A percentile compares a stretch with the other conserved stretches of the same genome.
Evolutionary conservation across 805 yeast species (phyloP).

Genomic region (Ogataea pilisensis): DNA sequence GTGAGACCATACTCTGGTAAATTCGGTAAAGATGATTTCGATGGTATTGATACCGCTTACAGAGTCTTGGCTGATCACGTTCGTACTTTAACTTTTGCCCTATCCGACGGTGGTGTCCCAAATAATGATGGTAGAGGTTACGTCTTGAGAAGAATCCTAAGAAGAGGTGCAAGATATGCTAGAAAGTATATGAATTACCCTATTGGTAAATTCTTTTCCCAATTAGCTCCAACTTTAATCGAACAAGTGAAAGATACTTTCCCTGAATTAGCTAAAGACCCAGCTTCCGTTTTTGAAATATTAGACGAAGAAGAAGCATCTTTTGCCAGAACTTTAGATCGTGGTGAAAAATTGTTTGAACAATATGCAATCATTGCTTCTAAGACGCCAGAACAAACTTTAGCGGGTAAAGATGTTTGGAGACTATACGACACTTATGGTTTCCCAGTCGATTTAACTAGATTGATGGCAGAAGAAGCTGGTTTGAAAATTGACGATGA

Average conservation of each 20-base stretch:
- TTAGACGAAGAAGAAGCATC: conserved; percentile 95
- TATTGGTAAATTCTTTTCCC: conserved; percentile 89
- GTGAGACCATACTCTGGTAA: conserved; percentile 88
- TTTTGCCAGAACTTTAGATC: conserved; percentile 90
- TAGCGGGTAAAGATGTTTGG: conserved; percentile 96
- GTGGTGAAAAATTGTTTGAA: conserved; percentile 96
- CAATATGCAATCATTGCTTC: conserved; percentile 84
- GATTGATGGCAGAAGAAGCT: conserved; percentile 98
- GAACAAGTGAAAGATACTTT: conserved; percentile 82
- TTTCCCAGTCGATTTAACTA: conserved; percentile 96
- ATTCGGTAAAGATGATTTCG: conserved; percentile 87
- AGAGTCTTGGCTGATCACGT: conserved; percentile 98
- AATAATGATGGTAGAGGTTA: conserved; percentile 99
- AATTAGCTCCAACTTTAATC: conserved; percentile 87
- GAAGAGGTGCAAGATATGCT: conserved; percentile 97
- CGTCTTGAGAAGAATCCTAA: conserved; percentile 90
- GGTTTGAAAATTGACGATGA: conserved; percentile 88
- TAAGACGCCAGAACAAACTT: conserved; percentile 65
- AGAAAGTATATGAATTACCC: conserved; percentile 96
- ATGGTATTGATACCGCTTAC: conserved; percentile 97
- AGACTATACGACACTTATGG: conserved; percentile 97
- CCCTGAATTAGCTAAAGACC: conserved; percentile 82
- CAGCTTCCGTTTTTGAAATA: conserved; percentile 77
- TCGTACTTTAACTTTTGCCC: conserved; percentile 91
- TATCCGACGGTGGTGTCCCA: conserved; percentile 99